A percentile compares a stretch with the other conserved stretches of the same genome.
Evolutionary conservation across 768 basidiomycete species (phyloP).

Genomic region (Hygrophorus russula): DNA sequence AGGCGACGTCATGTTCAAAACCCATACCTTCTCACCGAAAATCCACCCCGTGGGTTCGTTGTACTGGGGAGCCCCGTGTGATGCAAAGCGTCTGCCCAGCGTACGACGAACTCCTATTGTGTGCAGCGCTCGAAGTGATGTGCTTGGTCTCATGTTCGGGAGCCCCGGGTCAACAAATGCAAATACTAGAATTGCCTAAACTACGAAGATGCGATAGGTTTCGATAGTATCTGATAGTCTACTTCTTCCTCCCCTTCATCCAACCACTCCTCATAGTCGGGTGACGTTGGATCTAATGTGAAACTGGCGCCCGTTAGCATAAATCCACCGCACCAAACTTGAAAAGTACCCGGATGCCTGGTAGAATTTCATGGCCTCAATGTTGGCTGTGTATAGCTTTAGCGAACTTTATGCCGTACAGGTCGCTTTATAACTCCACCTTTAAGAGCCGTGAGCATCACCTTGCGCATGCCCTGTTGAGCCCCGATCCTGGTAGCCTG

Average conservation of each 20-base stretch:
- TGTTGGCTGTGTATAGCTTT: slow-evolving; percentile 27
- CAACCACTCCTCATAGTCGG: slow-evolving; percentile 22
- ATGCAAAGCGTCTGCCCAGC: slow-evolving; percentile 42
- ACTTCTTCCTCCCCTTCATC: slow-evolving; percentile 22
- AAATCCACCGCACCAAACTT: not conserved
- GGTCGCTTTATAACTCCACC: slow-evolving; percentile 25
- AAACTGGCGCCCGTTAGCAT: slow-evolving; percentile 29
- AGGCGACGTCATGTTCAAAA: not conserved
- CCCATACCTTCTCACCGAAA: slow-evolving; percentile 78
- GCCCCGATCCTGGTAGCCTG: slow-evolving; percentile 38
- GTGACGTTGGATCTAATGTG: slow-evolving; percentile 38
- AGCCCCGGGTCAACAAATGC: slow-evolving; percentile 4
- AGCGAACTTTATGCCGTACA: slow-evolving; percentile 9
- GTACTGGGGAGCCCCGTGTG: slow-evolving; percentile 71
- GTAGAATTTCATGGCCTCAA: slow-evolving; percentile 41
- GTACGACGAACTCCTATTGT: slow-evolving; percentile 22
- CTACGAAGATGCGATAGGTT: slow-evolving; percentile 11
- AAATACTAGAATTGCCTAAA: slow-evolving; percentile 5
- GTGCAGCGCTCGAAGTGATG: slow-evolving; percentile 37
- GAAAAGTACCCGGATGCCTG: slow-evolving; percentile 35
- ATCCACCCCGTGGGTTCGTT: slow-evolving; percentile 84
- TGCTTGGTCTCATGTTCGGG: slow-evolving; percentile 31
- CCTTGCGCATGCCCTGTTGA: slow-evolving; percentile 49
- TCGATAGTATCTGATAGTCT: slow-evolving; percentile 39
- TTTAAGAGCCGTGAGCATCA: slow-evolving; percentile 70